Evolutionary conservation across 768 basidiomycete species (phyloP).

Genomic region (Mrakia blollopis): DNA sequence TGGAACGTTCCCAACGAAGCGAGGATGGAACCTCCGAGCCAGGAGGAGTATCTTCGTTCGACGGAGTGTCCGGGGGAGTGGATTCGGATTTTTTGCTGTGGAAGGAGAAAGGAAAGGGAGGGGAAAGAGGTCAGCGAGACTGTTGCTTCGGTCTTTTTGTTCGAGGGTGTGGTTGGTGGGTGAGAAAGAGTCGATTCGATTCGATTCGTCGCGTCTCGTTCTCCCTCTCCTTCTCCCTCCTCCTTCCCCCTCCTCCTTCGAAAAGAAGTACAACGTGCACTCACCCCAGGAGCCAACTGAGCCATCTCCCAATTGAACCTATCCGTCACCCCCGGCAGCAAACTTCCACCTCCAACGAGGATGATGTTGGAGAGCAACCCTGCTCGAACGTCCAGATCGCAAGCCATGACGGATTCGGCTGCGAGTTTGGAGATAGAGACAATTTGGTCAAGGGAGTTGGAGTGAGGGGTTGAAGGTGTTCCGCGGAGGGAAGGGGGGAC

Average conservation of each 20-base stretch:
- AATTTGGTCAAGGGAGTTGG: slow-evolving; percentile 44
- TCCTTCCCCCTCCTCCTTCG: neutral
- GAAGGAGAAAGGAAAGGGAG: neutral
- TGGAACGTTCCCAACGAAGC: slow-evolving; percentile 96
- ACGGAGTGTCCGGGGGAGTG: slow-evolving; percentile 85
- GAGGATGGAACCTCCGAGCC: slow-evolving; percentile 93
- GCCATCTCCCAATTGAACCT: slow-evolving; percentile 71
- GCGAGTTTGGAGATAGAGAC: slow-evolving; percentile 63
- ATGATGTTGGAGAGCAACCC: slow-evolving; percentile 89
- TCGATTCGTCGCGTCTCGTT: neutral
- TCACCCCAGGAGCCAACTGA: slow-evolving; percentile 70
- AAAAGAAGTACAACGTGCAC: slow-evolving; percentile 39
- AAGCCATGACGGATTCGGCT: slow-evolving; percentile 68
- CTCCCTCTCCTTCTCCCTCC: neutral
- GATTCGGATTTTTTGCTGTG: slow-evolving; percentile 67
- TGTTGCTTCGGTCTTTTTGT: too few relatives aligned
- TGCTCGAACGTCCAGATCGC: slow-evolving; percentile 86
- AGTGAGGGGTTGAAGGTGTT: slow-evolving; percentile 42
- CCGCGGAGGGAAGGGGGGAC: slow-evolving; percentile 12
- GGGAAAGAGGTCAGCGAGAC: neutral
- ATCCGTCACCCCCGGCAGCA: slow-evolving; percentile 79
- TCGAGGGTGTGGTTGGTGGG: too few relatives aligned
- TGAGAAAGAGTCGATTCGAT: neutral
- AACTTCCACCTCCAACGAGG: slow-evolving; percentile 86
- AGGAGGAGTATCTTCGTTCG: slow-evolving; percentile 85